These are phyloP conservation scores for Fusarium equiseti DNA, from an alignment of 2,329 filamentous ascomycete species.

Conservation along the genomic window DNA sequence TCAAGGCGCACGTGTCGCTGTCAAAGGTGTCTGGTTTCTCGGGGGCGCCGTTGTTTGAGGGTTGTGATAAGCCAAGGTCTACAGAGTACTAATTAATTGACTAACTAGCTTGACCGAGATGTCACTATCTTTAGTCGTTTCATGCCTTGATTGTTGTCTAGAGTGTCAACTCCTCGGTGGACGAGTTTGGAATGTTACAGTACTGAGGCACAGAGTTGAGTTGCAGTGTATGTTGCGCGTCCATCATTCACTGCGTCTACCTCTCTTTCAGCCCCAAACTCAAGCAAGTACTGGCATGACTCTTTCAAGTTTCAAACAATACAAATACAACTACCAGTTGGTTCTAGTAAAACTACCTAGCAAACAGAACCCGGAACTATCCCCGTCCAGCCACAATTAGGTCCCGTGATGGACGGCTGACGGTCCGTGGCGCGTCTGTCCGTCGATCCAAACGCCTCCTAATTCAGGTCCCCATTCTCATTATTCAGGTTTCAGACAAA, in stretches of 20 bases:
- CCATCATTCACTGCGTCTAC: not conserved
- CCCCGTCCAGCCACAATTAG: constrained; percentile 31
- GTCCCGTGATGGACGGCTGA: constrained; percentile 39
- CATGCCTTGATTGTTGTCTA: not conserved
- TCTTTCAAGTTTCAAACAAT: constrained; percentile 21
- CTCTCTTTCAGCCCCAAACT: constrained; percentile 1
- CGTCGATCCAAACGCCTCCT: constrained; percentile 31
- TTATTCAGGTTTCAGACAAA: constrained; percentile 1
- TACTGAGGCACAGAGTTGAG: not conserved
- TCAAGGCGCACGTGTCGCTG: constrained; percentile 39
- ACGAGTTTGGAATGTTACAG: constrained; percentile 3
- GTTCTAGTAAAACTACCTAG: not conserved
- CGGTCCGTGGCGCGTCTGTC: constrained; percentile 45
- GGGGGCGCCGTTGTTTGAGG: constrained; percentile 15
- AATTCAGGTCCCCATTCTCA: not conserved
- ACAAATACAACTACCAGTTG: constrained; percentile 1
- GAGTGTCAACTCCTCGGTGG: not conserved
- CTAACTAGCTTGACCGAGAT: constrained; percentile 31
- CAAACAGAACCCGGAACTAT: constrained; percentile 18
- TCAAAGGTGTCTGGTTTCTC: constrained; percentile 23
- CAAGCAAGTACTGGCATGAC: not conserved
- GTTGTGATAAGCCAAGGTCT: not conserved
- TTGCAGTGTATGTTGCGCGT: not conserved
- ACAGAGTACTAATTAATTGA: not conserved
- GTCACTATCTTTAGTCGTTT: constrained; percentile 14